Conservation (phyloP, 83 land plant genomes). For the Larix sibirica region DNA sequence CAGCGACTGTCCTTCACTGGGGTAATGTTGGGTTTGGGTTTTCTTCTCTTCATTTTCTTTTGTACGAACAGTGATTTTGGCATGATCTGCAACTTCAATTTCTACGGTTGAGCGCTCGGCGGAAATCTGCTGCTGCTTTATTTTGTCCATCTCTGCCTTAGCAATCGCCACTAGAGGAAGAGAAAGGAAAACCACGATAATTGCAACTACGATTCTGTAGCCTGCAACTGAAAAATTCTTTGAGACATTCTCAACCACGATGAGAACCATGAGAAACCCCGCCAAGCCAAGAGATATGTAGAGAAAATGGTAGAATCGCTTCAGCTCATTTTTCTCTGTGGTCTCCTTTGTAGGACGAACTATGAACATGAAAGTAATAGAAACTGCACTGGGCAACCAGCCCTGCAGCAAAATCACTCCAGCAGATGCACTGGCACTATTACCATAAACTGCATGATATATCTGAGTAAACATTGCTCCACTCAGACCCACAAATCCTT, state of each 20-base stretch:
- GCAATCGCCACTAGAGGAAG: no score
- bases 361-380: not conserved
- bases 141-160: no score
- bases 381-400: not conserved
- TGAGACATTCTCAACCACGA: conserved; percentile 1
- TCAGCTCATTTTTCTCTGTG: not conserved
- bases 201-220: no score
- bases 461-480: conserved; percentile 50
- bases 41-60: no score
- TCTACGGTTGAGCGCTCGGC: no score
- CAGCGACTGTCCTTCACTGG: no score
- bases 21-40: no score
- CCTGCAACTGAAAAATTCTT: no score
- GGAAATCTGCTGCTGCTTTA: no score
- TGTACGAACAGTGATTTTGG: no score
- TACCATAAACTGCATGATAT: conserved; percentile 2
- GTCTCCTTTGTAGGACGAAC: not conserved
- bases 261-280: not conserved
- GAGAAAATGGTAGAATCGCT: not conserved
- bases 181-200: no score
- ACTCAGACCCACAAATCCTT: conserved; percentile 72
- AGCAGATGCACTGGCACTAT: not conserved
- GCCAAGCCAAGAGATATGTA: not conserved
- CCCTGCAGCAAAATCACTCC: conserved; percentile 1
- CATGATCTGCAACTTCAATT: no score